A percentile compares a stretch with the other conserved stretches of the same genome.
These are phyloP conservation scores for Sanguinoderma infundibulare DNA, from an alignment of 1,284 basidiomycete genomes.

Conservation along the genomic window DNA sequence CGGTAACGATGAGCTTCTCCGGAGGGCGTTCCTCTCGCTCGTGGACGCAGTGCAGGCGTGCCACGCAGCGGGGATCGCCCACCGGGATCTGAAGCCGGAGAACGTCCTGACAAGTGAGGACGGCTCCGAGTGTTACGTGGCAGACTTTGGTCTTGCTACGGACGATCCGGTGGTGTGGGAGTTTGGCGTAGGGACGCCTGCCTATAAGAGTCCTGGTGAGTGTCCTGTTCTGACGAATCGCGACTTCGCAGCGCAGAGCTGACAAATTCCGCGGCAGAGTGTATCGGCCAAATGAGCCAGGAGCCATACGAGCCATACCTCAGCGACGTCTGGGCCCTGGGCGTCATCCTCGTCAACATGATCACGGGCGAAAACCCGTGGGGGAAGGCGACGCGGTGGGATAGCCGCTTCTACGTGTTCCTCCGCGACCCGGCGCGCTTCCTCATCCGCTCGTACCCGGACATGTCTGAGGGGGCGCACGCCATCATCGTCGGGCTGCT, in stretches of 20 bases:
- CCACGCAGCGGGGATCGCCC: slow-evolving; percentile 62
- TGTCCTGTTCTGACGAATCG: not conserved
- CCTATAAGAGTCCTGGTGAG: slow-evolving; percentile 66
- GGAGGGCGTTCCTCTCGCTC: slow-evolving; percentile 59
- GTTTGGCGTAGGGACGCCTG: slow-evolving; percentile 55
- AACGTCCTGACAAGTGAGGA: slow-evolving; percentile 62
- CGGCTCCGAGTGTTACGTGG: slow-evolving; percentile 55
- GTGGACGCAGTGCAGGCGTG: slow-evolving; percentile 67
- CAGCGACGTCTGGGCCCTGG: slow-evolving; percentile 90
- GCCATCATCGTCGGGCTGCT: slow-evolving; percentile 64
- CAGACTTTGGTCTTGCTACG: slow-evolving; percentile 77
- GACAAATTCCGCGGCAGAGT: slow-evolving; percentile 26
- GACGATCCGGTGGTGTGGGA: slow-evolving; percentile 47
- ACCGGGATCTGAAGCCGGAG: slow-evolving; percentile 78
- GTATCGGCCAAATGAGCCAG: slow-evolving; percentile 20
- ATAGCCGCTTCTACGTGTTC: slow-evolving; percentile 64
- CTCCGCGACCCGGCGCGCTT: slow-evolving; percentile 59
- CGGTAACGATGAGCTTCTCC: slow-evolving; percentile 54
- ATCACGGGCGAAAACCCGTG: slow-evolving; percentile 88
- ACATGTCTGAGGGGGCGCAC: slow-evolving; percentile 65
- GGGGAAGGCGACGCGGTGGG: slow-evolving; percentile 72
- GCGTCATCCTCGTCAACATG: slow-evolving; percentile 61
- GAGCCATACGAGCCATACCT: slow-evolving; percentile 66
- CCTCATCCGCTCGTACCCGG: slow-evolving; percentile 80
- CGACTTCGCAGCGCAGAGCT: not conserved